Conservation (phyloP, 345 rosid species). For the Eucalyptus sp. region DNA sequence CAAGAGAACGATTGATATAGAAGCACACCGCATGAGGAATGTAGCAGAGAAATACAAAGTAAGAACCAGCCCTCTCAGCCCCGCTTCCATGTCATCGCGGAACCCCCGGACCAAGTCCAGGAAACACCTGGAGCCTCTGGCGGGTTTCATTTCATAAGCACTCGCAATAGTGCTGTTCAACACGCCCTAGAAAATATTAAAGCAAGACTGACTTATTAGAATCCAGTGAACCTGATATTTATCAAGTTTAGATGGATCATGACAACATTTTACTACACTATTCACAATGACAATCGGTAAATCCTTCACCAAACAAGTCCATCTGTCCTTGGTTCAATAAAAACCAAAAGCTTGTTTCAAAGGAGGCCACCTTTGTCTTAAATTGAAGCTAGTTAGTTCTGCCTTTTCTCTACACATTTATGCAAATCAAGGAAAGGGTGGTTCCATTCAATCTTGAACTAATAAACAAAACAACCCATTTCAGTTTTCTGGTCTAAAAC, state of each 20-base stretch:
- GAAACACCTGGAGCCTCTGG: not conserved
- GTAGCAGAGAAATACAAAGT: not conserved
- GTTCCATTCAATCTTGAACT: not conserved
- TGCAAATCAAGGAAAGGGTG: not conserved
- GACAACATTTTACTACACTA: not conserved
- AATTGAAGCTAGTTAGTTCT: not conserved
- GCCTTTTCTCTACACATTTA: not conserved
- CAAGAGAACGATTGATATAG: not conserved
- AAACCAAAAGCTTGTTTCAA: not conserved
- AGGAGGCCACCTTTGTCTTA: not conserved
- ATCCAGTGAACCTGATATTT: not conserved
- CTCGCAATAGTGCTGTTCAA: not conserved
- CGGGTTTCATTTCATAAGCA: not conserved
- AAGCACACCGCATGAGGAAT: not conserved
- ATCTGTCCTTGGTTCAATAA: not conserved
- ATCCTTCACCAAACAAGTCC: not conserved
- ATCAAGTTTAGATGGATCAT: not conserved
- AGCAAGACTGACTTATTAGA: not conserved
- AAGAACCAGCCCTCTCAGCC: not conserved
- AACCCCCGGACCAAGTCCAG: not conserved
- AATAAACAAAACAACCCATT: not conserved
- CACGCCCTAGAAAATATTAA: not conserved
- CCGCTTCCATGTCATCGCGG: not conserved
- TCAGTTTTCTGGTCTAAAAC: not conserved
- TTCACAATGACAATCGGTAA: not conserved